Evolutionary conservation across 1,284 basidiomycete species (phyloP).

Genomic region (Moniliella sp.): DNA sequence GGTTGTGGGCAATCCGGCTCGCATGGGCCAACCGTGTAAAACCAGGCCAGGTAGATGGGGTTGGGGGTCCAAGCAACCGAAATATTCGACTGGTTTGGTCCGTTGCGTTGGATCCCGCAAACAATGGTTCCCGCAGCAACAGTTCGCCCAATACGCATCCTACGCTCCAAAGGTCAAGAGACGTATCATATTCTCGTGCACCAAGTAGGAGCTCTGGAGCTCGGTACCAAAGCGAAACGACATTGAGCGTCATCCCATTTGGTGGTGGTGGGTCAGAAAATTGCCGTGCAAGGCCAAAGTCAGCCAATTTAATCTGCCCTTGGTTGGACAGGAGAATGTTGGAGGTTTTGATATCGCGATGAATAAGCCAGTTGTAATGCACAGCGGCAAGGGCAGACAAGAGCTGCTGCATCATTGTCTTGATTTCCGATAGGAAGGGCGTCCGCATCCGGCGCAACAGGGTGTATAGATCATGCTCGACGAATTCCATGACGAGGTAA

Average conservation of each 20-base stretch:
- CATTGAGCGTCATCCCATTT: conserved; percentile 69
- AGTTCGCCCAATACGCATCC: conserved; percentile 98
- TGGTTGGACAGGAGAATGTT: conserved; percentile 97
- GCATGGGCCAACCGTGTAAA: conserved; percentile 53
- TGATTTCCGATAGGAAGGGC: conserved; percentile 93
- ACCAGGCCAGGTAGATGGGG: conserved; percentile 63
- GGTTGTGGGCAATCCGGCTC: no score
- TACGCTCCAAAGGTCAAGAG: conserved; percentile 51
- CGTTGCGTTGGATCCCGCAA: conserved; percentile 82
- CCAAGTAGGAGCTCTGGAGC: conserved; percentile 18
- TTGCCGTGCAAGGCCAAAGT: conserved; percentile 83
- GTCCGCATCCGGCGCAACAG: conserved; percentile 75
- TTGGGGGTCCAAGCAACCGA: conserved; percentile 75
- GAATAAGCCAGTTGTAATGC: conserved; percentile 88
- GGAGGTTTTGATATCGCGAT: conserved; percentile 88
- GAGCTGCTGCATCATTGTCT: conserved; percentile 79
- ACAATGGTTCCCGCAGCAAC: conserved; percentile 71
- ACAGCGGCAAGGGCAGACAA: conserved; percentile 74
- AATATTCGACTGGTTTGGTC: conserved; percentile 69
- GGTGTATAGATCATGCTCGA: conserved; percentile 95
- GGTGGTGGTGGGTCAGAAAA: conserved; percentile 87
- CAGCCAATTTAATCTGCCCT: conserved; percentile 89
- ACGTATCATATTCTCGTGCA: conserved; percentile 13
- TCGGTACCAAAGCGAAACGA: conserved; percentile 69
- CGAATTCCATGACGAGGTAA: conserved; percentile 97